Conservation (phyloP, 495 filamentous ascomycete species). For the Pyronema omphalodes region DNA sequence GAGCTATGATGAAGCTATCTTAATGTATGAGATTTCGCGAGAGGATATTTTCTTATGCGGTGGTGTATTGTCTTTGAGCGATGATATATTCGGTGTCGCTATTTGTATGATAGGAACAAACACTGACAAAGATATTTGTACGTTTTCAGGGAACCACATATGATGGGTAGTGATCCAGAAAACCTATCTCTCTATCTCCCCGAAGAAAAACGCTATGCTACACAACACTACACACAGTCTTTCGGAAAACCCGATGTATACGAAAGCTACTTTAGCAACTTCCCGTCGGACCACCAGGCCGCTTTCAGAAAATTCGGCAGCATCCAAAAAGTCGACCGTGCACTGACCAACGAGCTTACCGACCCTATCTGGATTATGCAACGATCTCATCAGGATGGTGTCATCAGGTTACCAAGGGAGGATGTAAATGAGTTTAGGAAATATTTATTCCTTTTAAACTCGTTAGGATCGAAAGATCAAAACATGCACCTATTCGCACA, state of each 20-base stretch:
- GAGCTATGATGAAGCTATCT: slow-evolving; percentile 20
- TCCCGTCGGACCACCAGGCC: slow-evolving; percentile 14
- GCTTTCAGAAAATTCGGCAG: slow-evolving; percentile 20
- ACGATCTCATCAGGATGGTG: slow-evolving; percentile 13
- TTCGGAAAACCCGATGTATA: slow-evolving; percentile 25
- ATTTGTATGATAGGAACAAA: neutral
- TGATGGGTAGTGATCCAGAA: slow-evolving; percentile 17
- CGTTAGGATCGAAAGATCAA: slow-evolving; percentile 16
- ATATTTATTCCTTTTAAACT: slow-evolving; percentile 22
- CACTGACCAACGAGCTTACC: slow-evolving; percentile 19
- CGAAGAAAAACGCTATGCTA: slow-evolving; percentile 18
- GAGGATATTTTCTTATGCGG: slow-evolving; percentile 1
- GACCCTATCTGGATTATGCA: slow-evolving; percentile 25
- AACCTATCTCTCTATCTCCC: slow-evolving; percentile 22
- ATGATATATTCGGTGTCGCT: neutral
- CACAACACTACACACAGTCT: slow-evolving; percentile 19
- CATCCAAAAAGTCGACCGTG: slow-evolving; percentile 20
- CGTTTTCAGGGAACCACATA: neutral
- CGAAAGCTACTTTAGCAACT: slow-evolving; percentile 21
- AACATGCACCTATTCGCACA: slow-evolving; percentile 23
- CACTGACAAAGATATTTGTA: slow-evolving; percentile 2
- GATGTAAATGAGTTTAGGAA: slow-evolving; percentile 23
- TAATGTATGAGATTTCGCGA: slow-evolving; percentile 15
- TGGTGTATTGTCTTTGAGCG: slow-evolving; percentile 2
- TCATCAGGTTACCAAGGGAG: slow-evolving; percentile 15